Evolutionary conservation across 1,284 basidiomycete species (phyloP).

Genomic region (Tetrapyrgos nigripes): DNA sequence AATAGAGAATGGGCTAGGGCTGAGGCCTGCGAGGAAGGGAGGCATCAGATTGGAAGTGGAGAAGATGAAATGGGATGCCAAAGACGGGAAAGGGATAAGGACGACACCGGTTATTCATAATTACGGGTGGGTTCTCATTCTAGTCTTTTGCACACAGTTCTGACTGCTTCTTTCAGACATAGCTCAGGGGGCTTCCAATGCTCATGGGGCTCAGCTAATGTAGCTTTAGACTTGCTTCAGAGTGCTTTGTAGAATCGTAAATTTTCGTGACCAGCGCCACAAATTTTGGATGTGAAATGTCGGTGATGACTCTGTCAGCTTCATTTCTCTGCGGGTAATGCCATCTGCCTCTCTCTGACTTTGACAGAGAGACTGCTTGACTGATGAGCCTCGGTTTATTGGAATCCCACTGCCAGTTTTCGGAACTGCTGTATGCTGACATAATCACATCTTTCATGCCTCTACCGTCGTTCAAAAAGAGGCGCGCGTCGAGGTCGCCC

Average conservation of each 20-base stretch:
- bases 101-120: slow-evolving; percentile 41
- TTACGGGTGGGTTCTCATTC: slow-evolving; percentile 67
- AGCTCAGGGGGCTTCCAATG: not conserved
- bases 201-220: not conserved
- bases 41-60: slow-evolving; percentile 66
- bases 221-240: not conserved
- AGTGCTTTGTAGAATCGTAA: not conserved
- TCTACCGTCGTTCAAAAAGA: slow-evolving; percentile 48
- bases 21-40: slow-evolving; percentile 77
- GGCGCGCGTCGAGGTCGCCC: slow-evolving; percentile 58
- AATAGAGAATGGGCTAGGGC: slow-evolving; percentile 75
- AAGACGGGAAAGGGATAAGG: slow-evolving; percentile 16
- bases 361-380: not conserved
- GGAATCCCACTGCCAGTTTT: not conserved
- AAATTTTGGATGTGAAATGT: no score
- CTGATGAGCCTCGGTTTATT: not conserved
- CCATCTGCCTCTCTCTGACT: not conserved
- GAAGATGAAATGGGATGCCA: slow-evolving; percentile 24
- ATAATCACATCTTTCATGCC: not conserved
- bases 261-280: no score
- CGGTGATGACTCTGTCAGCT: not conserved
- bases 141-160: slow-evolving; percentile 12
- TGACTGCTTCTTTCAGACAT: slow-evolving; percentile 8
- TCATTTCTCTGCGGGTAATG: not conserved
- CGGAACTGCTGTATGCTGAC: not conserved